phyloP scores from a whole-genome alignment of 2,329 filamentous ascomycete species.

The Colletotrichum melonis region DNA sequence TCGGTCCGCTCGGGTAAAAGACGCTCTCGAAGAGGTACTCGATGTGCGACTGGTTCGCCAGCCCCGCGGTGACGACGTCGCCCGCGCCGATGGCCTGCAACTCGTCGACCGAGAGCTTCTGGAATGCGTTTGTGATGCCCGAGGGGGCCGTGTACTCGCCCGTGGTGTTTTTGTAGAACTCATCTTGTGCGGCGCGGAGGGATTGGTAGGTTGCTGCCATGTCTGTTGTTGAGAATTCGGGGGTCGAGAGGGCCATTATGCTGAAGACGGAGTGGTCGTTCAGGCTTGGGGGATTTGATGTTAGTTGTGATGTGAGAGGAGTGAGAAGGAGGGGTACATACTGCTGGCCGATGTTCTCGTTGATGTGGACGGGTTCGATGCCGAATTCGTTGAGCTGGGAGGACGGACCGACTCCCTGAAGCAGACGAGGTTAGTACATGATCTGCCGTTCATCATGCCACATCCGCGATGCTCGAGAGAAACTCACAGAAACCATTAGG shows the following conservation, averaged over 20 bases:
- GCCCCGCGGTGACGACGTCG: slow-evolving; percentile 36
- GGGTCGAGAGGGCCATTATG: slow-evolving; percentile 41
- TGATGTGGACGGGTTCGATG: slow-evolving; percentile 39
- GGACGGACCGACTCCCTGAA: slow-evolving; percentile 37
- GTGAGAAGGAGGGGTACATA: background rate
- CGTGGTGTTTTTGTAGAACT: slow-evolving; percentile 39
- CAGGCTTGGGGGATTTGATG: slow-evolving; percentile 27
- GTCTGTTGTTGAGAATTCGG: slow-evolving; percentile 40
- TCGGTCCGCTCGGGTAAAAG: slow-evolving; percentile 43
- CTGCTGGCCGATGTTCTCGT: slow-evolving; percentile 42
- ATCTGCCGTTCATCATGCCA: background rate
- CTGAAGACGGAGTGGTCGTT: slow-evolving; percentile 44
- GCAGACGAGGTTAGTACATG: slow-evolving; percentile 2
- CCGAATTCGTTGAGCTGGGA: slow-evolving; percentile 37
- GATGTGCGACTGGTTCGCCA: slow-evolving; percentile 41
- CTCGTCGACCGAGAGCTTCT: slow-evolving; percentile 37
- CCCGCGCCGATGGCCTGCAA: slow-evolving; percentile 38
- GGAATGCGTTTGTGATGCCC: slow-evolving; percentile 41
- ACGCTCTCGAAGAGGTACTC: slow-evolving; percentile 43
- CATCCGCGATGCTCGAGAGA: background rate
- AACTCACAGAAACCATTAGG: slow-evolving; percentile 36
- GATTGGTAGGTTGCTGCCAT: slow-evolving; percentile 37
- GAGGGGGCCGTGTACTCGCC: slow-evolving; percentile 40
- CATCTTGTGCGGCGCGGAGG: slow-evolving; percentile 37
- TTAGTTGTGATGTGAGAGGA: background rate